Evolutionary conservation across 768 basidiomycete genomes (phyloP), one percentile per base, ranked within the genome.

Genomic region (Kwoniella dendrophila): DNA sequence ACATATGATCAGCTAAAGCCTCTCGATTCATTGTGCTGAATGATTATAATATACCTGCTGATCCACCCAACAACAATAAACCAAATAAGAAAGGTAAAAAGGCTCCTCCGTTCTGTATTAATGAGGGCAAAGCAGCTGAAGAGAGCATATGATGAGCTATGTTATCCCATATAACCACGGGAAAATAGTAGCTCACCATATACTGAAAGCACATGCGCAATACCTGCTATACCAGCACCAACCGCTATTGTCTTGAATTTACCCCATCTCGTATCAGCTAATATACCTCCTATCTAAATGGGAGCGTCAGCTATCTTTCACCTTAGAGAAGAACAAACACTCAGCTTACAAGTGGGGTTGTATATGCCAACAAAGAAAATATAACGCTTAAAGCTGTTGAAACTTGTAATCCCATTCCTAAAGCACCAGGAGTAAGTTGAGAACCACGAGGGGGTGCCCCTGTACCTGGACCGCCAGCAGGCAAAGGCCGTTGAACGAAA

Each of bases 361-460:
- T 51, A 68, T 70, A 72, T 7, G 70, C 66, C 41, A 75, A 56
- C 54, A 75, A 64, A 4, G 66, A 67, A 62, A 74, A 73, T 7
- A 64, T 24, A 12, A 62, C 64, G 26, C 67, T 71, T 10, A 71
- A 18, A 1, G 66, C 72, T 0, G 68, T 64, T 11, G 70, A 64
- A 40, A 56, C 53, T 51, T 61, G 58, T 16, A 65, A 22, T 14
- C 64, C 64, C 36, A 65, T 44, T 0, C 59, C 59, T 2, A 65
- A 22, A n/a, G 64, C 64, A 18, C 64, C 64, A 8, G 64, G 57
- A n/a, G 64, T 65, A 27, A 59, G 30, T 30, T 65, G 58, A 3
- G 64, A 48, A 18, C 33, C 47, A 26, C 58, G 43, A 20, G 64
- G 64, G 16, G 64, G 64, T 12, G 64, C 64, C 22, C 64, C 74